A percentile compares a stretch with the other conserved stretches of the same genome.
Evolutionary conservation across 352 stramenopile species (phyloP).

Genomic region (Globisporangium emineosum): DNA sequence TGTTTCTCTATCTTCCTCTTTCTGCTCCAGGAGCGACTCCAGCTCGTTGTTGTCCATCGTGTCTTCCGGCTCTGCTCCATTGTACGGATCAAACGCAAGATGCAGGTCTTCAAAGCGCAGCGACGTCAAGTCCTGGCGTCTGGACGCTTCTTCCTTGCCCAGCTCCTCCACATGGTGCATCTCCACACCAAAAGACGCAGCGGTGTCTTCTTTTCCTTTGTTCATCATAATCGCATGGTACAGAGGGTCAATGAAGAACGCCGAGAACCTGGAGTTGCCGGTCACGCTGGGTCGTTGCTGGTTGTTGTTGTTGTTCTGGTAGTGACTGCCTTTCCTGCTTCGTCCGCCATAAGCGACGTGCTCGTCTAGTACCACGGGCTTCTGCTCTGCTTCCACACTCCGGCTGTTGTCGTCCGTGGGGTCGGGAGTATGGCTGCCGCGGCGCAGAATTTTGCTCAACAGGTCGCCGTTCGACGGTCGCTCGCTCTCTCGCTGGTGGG

Average conservation of each 20-base stretch:
- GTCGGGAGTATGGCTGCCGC: slow-evolving; percentile 16
- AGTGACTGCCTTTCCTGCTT: slow-evolving; percentile 8
- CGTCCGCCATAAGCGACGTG: neutral
- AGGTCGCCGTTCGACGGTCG: slow-evolving; percentile 18
- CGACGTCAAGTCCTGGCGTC: slow-evolving; percentile 11
- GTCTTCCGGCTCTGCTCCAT: slow-evolving; percentile 13
- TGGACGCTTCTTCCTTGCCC: neutral
- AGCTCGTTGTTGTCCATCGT: slow-evolving; percentile 25
- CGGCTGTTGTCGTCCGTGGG: slow-evolving; percentile 1
- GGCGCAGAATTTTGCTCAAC: slow-evolving; percentile 24
- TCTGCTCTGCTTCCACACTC: neutral
- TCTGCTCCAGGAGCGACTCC: slow-evolving; percentile 18
- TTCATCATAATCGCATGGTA: slow-evolving; percentile 20
- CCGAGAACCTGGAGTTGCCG: slow-evolving; percentile 17
- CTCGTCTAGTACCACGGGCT: neutral
- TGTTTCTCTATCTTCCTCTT: slow-evolving; percentile 3
- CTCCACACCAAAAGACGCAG: neutral
- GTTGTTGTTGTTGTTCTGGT: slow-evolving; percentile 11
- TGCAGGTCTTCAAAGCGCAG: slow-evolving; percentile 19
- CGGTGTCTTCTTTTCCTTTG: slow-evolving; percentile 15
- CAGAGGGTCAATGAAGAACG: slow-evolving; percentile 21
- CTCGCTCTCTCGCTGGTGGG: slow-evolving; percentile 16
- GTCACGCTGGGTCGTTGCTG: slow-evolving; percentile 16
- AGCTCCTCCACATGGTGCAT: neutral
- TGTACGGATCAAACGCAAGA: slow-evolving; percentile 17